Base-by-base conservation (phyloP, 805 yeast species). In the Spathaspora hagerdaliae region DNA sequence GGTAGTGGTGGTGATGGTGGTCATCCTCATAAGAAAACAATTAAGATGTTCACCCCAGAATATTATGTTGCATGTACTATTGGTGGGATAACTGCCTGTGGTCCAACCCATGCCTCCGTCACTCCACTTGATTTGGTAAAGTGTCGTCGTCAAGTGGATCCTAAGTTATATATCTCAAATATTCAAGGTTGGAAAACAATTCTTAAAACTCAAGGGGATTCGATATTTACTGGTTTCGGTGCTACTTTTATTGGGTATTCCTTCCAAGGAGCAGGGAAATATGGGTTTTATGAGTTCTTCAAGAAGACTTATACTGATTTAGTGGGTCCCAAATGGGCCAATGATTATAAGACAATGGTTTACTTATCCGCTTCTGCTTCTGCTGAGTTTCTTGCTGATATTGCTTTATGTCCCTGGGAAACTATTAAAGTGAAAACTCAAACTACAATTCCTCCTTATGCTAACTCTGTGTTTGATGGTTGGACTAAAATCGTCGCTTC, bases 191-290 rank as follows among this genome's bases (percentile, higher is more conserved):
- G 90, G 81, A 75, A 71, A 50, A 72, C 81, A 14, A 92, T 92
- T 57, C 62, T 88, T 53, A 78, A 77, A 52, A 77, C 81, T 13
- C 86, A 83, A 64, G 98, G 99, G 7, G 79, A 79, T 41, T 90
- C 88, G 35, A 71, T 92, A 43, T 87, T 79, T 69, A 85, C 95
- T 8, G 98, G 98, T 58, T 62, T 89, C 52, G 94, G 96, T 35
- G 97, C 98, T 41, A 94, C 98, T 3, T 80, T 85, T 50, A 75
- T 91, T 49, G 98, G 98, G 24, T 92, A 94, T 69, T 85, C 97
- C 7, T 72, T 91, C 59, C 99, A 92, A 71, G 98, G 99, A 58
- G 96, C 96, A 41, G 96, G 97, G 58, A 92, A 92, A 69, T 92
- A 92, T 68, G 99, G 99, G 29, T 83, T 90, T 64, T 92, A 94